A percentile compares a stretch with the other conserved stretches of the same genome.
Conservation (phyloP, 2,329 filamentous ascomycete genomes). For the Coniochaeta ligniaria region DNA sequence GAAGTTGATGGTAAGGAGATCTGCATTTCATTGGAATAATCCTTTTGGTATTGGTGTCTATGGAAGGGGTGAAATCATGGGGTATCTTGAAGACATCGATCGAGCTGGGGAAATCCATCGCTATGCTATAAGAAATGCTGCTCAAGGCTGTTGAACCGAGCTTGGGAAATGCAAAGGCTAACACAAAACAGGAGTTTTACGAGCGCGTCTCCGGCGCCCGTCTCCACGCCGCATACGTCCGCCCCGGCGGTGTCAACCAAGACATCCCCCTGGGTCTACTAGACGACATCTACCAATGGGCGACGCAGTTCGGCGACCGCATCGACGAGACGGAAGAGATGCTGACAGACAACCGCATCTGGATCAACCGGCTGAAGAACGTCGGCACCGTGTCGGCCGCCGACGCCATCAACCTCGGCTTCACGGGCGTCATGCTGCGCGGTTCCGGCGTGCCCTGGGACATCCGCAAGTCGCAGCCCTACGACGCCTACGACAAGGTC, state of each 20-base stretch:
- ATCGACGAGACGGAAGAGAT: conserved; percentile 99
- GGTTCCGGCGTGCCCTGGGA: conserved; percentile 96
- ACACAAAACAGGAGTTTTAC: conserved; percentile 78
- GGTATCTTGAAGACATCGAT: background rate
- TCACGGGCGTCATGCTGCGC: conserved; percentile 95
- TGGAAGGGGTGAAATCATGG: background rate
- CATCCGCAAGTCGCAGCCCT: conserved; percentile 91
- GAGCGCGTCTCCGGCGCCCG: conserved; percentile 97
- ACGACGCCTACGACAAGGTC: conserved; percentile 95
- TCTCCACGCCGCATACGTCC: conserved; percentile 93
- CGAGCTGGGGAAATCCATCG: background rate
- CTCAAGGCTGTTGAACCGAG: background rate
- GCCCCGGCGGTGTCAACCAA: conserved; percentile 92
- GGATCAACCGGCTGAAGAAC: conserved; percentile 87
- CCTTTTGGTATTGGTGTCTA: background rate
- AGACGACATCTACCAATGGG: conserved; percentile 99
- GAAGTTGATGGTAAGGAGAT: conserved; percentile 83
- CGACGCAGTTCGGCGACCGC: conserved; percentile 95
- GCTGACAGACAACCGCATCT: conserved; percentile 98
- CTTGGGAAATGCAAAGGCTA: background rate
- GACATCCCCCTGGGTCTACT: conserved; percentile 90
- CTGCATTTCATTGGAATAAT: background rate
- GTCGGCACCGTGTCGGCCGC: conserved; percentile 85
- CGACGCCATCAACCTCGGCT: conserved; percentile 95
- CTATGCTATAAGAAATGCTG: background rate